Percentiles rank a stretch among this genome's conserved stretches.
Evolutionary conservation across 768 basidiomycete species (phyloP).

Genomic region (Macrocybe gigantea): DNA sequence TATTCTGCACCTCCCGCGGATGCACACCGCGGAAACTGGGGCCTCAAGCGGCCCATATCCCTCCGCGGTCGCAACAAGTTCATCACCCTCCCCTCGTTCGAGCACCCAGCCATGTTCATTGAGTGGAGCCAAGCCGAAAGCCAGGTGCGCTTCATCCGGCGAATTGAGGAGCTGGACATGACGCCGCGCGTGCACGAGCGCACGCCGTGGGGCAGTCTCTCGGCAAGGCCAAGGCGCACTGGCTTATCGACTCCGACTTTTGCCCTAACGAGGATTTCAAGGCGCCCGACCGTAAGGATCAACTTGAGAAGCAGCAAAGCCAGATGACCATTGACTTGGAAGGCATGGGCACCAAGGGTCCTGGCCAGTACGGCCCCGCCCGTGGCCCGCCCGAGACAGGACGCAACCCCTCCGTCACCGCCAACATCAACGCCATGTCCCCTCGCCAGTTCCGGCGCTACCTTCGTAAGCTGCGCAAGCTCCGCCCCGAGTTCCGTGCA

Average conservation of each 20-base stretch:
- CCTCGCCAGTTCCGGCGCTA: conserved; percentile 52
- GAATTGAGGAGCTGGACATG: conserved; percentile 51
- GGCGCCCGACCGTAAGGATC: neutral
- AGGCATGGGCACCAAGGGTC: conserved; percentile 18
- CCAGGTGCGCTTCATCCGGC: conserved; percentile 62
- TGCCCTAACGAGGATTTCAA: conserved; percentile 18
- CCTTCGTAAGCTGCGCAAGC: conserved; percentile 48
- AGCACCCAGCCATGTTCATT: conserved; percentile 69
- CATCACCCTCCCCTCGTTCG: conserved; percentile 63
- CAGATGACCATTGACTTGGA: conserved; percentile 8
- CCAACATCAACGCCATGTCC: conserved; percentile 59
- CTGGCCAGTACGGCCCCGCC: conserved; percentile 19
- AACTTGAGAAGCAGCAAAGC: conserved; percentile 7
- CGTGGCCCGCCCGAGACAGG: neutral
- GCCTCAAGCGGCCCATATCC: conserved; percentile 77
- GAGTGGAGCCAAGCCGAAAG: conserved; percentile 68
- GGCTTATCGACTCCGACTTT: conserved; percentile 45
- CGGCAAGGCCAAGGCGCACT: conserved; percentile 27
- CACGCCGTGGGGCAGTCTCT: conserved; percentile 33
- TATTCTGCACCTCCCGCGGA: conserved; percentile 68
- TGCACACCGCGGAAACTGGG: conserved; percentile 76
- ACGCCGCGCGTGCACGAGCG: conserved; percentile 27
- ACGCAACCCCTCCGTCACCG: conserved; percentile 19
- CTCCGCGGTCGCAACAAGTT: conserved; percentile 57
- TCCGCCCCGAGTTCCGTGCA: conserved; percentile 50